A percentile compares a stretch with the other conserved stretches of the same genome.
phyloP scores from a whole-genome alignment of 306 rosid genomes.

The Parietaria judaica region DNA sequence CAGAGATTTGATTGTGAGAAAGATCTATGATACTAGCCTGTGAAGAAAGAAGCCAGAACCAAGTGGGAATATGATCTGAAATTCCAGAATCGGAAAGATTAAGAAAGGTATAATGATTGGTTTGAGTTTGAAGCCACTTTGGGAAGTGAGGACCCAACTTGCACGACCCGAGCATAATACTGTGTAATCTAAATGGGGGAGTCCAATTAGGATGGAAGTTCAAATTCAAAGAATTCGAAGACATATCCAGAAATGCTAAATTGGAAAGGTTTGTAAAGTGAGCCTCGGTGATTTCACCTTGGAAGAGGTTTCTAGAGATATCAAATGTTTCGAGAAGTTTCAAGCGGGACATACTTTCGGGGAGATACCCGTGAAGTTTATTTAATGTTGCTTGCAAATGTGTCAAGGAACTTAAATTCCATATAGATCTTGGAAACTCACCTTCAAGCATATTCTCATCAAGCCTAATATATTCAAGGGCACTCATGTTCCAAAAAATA shows the following conservation, averaged over 20 bases:
- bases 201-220: neutral
- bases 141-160: constrained; percentile 12
- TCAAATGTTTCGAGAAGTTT: neutral
- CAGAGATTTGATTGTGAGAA: constrained; percentile 8
- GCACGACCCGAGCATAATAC: neutral
- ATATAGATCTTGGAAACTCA: neutral
- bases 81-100: constrained; percentile 1
- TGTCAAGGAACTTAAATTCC: neutral
- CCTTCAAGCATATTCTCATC: constrained; percentile 4
- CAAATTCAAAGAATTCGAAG: neutral
- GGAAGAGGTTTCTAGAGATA: neutral
- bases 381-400: rapidly evolving
- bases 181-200: neutral
- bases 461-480: no score
- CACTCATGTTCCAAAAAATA: no score
- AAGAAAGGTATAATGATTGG: neutral
- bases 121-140: constrained; percentile 16
- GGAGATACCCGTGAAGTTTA: neutral
- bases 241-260: rapidly evolving
- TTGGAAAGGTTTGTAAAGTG: neutral
- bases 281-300: neutral
- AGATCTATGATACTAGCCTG: neutral
- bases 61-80: constrained; percentile 4
- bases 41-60: constrained; percentile 9
- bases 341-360: no score